A percentile compares a stretch with the other conserved stretches of the same genome.
Evolutionary conservation across 2,329 filamentous ascomycete genomes (phyloP).

Genomic region (Chaetoscypha palmicola): DNA sequence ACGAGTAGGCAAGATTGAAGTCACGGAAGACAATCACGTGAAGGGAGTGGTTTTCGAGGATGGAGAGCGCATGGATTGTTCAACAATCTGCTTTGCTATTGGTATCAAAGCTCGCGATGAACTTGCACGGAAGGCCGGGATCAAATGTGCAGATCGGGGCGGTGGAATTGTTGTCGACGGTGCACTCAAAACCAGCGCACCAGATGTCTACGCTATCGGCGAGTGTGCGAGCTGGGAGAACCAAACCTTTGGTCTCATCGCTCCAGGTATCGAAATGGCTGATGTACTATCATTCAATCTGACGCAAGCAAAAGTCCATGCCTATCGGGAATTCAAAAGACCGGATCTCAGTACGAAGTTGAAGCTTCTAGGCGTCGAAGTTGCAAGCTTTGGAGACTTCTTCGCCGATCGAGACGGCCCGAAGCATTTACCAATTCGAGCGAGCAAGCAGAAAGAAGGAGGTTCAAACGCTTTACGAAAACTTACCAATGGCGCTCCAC

Average conservation of each 20-base stretch:
- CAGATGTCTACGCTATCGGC: conserved; percentile 78
- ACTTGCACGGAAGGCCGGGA: conserved; percentile 60
- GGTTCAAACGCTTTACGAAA: conserved; percentile 37
- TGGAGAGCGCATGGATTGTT: conserved; percentile 68
- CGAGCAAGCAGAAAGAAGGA: conserved; percentile 37
- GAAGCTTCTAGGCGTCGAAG: conserved; percentile 83
- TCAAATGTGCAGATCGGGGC: conserved; percentile 64
- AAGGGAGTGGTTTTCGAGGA: conserved; percentile 74
- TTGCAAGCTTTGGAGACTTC: conserved; percentile 90
- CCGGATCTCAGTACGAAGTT: conserved; percentile 88
- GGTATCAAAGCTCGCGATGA: conserved; percentile 78
- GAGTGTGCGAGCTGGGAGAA: conserved; percentile 87
- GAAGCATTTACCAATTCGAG: conserved; percentile 60
- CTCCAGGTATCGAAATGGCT: conserved; percentile 86
- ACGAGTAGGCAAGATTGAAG: conserved; percentile 64
- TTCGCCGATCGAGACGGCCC: conserved; percentile 84
- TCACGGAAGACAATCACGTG: conserved; percentile 60
- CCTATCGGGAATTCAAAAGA: conserved; percentile 63
- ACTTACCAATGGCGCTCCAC: conserved; percentile 47
- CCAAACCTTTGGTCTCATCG: conserved; percentile 83
- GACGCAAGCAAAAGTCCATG: conserved; percentile 69
- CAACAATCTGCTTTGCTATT: conserved; percentile 83
- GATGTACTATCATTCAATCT: conserved; percentile 88
- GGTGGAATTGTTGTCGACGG: conserved; percentile 60
- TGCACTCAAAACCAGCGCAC: conserved; percentile 60